A percentile compares a stretch with the other conserved stretches of the same genome.
Evolutionary conservation across 192 early-diverging fungal genomes (phyloP).

Genomic region (Rhizophagus clarus): DNA sequence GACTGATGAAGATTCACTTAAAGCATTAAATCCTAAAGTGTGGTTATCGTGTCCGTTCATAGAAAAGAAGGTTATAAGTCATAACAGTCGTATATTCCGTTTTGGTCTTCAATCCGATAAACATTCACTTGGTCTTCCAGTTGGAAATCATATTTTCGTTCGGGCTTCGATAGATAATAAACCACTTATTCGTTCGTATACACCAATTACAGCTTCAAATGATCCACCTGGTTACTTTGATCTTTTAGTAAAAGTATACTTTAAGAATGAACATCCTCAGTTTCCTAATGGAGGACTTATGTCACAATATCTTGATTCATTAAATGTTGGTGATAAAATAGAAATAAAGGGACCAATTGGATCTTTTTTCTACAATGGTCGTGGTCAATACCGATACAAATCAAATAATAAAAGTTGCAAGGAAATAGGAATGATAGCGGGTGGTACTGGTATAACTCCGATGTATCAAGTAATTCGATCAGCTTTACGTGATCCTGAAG

Average conservation of each 20-base stretch:
- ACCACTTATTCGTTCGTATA: constrained; percentile 78
- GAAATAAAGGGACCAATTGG: constrained; percentile 82
- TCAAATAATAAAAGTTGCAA: constrained; percentile 34
- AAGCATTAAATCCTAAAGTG: constrained; percentile 34
- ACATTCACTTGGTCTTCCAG: constrained; percentile 62
- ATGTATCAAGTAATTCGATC: constrained; percentile 78
- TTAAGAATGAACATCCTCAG: constrained; percentile 34
- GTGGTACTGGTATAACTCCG: constrained; percentile 87
- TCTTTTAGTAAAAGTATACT: constrained; percentile 81
- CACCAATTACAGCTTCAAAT: constrained; percentile 64
- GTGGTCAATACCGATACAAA: constrained; percentile 32
- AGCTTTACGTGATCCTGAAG: constrained; percentile 60
- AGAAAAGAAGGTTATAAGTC: constrained; percentile 42
- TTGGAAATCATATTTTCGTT: constrained; percentile 61
- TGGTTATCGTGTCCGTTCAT: constrained; percentile 47
- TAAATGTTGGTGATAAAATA: constrained; percentile 74
- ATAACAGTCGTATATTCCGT: constrained; percentile 48
- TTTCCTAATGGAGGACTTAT: constrained; percentile 56
- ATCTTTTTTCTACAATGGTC: constrained; percentile 68
- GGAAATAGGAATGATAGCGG: constrained; percentile 82
- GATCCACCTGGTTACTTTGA: constrained; percentile 67
- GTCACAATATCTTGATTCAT: constrained; percentile 62
- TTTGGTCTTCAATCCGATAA: constrained; percentile 58
- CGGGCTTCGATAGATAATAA: constrained; percentile 53
- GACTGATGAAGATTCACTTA: not conserved